Base-by-base conservation (phyloP, 441 rosid genomes). In the Croton setiger region DNA sequence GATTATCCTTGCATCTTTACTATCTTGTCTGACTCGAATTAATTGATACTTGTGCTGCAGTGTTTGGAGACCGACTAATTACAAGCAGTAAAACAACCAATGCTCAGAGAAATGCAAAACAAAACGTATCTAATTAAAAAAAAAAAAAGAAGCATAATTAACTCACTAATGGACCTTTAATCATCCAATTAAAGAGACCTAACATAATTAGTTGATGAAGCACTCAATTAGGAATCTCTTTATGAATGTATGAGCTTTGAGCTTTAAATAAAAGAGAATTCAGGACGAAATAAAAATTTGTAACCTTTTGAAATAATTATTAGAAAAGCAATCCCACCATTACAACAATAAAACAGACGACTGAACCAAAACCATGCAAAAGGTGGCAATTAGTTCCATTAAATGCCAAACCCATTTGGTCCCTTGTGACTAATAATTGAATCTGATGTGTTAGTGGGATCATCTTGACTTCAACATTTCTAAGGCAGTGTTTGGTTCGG, bases 271-370 rank as follows among this genome's bases (percentile, higher is more conserved):
- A 58, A 58, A 17, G 41, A 23, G 21, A 51, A 51, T 5, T 35
- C 20, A 2, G 53, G 20, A 35, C 47, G 58, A 10, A 5, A 31
- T 27, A 44, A 54, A 66, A 7, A 1, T 20, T 6, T n/a, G n/a
- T n/a, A n/a, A n/a, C n/a, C n/a, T n/a, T n/a, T n/a, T n/a, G n/a
- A n/a, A n/a, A n/a, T 17, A 31, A 53, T 62, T 39, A 49, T 8
- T 51, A 15, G 12, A 20, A 62, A 67, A 67, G 54, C 63, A 44
- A 67, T 27, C 17, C 54, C 63, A 67, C 62, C 5, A n/a, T n/a
- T 31, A 17, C 5, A 54, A 23, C n/a, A n/a, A n/a, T 4, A 10
- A 0, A 49, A 49, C 20, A 15, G 20, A 13, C 0, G 5, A 44
- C 8, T 18, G 23, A 15, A 20, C 54, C 53, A 21, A 36, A 43